Evolutionary conservation across 352 stramenopile genomes (phyloP).

Genomic region (Phytophthora capsici): DNA sequence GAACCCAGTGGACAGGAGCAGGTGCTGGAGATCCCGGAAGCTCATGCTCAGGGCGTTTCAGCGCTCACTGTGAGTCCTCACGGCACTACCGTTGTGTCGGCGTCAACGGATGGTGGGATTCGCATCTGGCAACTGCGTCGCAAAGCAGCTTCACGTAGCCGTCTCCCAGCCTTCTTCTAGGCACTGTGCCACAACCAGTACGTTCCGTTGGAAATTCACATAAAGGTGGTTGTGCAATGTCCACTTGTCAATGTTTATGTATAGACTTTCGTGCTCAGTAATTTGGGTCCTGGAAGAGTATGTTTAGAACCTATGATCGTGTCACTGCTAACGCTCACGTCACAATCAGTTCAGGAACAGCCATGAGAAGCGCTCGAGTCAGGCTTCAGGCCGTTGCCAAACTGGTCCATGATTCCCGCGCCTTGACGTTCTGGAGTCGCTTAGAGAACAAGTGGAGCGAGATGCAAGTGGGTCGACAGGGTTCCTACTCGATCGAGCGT

Average conservation of each 20-base stretch:
- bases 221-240: background rate
- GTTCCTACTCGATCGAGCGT: conserved; percentile 17
- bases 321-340: background rate
- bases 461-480: conserved; percentile 23
- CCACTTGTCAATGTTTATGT: conserved; percentile 2
- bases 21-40: conserved; percentile 79
- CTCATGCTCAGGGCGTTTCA: conserved; percentile 68
- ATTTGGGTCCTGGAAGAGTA: background rate
- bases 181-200: background rate
- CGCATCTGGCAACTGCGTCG: conserved; percentile 82
- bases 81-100: conserved; percentile 65
- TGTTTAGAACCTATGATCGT: background rate
- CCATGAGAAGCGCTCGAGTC: background rate
- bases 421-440: conserved; percentile 1
- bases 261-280: background rate
- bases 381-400: background rate
- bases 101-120: conserved; percentile 66
- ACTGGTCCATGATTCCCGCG: background rate
- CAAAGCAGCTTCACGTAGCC: conserved; percentile 53
- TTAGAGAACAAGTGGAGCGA: conserved; percentile 8
- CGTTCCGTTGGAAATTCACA: background rate
- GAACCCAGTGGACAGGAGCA: conserved; percentile 66
- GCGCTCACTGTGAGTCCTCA: conserved; percentile 68
- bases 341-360: background rate
- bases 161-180: conserved; percentile 70